Percentiles rank a stretch among this genome's conserved stretches.
phyloP scores from a whole-genome alignment of 768 basidiomycete genomes.

The Calocera cornea region DNA sequence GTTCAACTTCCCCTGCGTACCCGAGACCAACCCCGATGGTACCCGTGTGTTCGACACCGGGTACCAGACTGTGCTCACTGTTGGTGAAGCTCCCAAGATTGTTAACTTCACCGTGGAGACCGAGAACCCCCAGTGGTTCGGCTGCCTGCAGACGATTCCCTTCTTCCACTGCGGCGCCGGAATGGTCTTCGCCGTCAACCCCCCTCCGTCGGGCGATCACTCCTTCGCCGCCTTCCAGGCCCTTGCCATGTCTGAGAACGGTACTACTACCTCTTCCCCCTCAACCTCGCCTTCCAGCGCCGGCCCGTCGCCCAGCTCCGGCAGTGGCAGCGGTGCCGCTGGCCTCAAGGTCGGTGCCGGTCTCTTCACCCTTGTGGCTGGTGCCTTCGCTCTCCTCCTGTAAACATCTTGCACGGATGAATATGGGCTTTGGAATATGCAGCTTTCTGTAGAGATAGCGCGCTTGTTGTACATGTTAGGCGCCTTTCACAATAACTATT shows the following conservation, averaged over 20 bases:
- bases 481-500: no score
- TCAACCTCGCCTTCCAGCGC: neutral
- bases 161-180: conserved; percentile 39
- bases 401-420: neutral
- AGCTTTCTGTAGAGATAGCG: neutral
- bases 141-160: conserved; percentile 38
- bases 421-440: no score
- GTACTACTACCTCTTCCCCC: neutral
- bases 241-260: conserved; percentile 4
- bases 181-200: conserved; percentile 48
- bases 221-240: conserved; percentile 49
- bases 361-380: neutral
- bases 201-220: conserved; percentile 38
- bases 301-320: no score
- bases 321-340: neutral
- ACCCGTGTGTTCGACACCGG: conserved; percentile 19
- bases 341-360: neutral
- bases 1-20: conserved; percentile 11
- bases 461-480: neutral
- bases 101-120: conserved; percentile 45
- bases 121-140: conserved; percentile 43
- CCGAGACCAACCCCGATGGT: neutral
- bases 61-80: neutral
- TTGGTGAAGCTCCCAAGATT: conserved; percentile 10
- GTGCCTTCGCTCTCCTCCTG: neutral